A percentile compares a stretch with the other conserved stretches of the same genome.
Conservation (phyloP, 768 basidiomycete genomes). For the Trametes punicea region DNA sequence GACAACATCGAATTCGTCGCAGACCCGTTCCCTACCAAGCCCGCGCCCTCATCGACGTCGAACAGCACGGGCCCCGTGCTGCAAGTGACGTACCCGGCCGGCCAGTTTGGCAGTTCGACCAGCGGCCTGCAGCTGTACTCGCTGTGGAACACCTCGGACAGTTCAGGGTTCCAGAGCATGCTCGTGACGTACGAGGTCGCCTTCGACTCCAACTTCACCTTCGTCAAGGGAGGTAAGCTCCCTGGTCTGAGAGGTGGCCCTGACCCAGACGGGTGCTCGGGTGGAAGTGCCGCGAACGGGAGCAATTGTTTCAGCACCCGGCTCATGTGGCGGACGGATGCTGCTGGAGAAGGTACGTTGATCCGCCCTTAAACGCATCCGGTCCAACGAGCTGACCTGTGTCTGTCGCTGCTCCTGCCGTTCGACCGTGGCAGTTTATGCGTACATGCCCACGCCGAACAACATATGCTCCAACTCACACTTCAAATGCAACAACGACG, state of each 20-base stretch:
- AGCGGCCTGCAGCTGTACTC: slow-evolving; percentile 69
- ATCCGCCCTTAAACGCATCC: too few relatives aligned
- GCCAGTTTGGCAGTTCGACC: slow-evolving; percentile 54
- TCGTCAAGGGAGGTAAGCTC: slow-evolving; percentile 75
- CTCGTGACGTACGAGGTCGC: slow-evolving; percentile 72
- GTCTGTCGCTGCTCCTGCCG: too few relatives aligned
- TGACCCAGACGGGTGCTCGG: slow-evolving; percentile 61
- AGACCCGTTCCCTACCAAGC: slow-evolving; percentile 61
- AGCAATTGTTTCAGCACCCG: slow-evolving; percentile 69
- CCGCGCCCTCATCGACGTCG: slow-evolving; percentile 29
- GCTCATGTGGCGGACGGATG: slow-evolving; percentile 71
- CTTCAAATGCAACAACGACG: slow-evolving; percentile 64
- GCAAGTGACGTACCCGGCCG: slow-evolving; percentile 60
- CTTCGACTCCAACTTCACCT: slow-evolving; percentile 62
- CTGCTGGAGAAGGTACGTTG: slow-evolving; percentile 68
- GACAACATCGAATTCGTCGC: slow-evolving; percentile 57
- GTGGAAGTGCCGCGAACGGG: slow-evolving; percentile 62
- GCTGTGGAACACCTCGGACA: slow-evolving; percentile 62
- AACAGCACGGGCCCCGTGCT: slow-evolving; percentile 37
- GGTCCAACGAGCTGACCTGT: too few relatives aligned
- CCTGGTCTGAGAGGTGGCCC: slow-evolving; percentile 73
- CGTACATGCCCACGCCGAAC: slow-evolving; percentile 69
- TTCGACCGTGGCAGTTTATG: slow-evolving; percentile 81
- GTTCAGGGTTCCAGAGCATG: slow-evolving; percentile 61
- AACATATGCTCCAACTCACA: slow-evolving; percentile 51